These are phyloP conservation scores for Chimonanthus salicifolius DNA, from an alignment of 164 flowering plant species.

Conservation along the genomic window DNA sequence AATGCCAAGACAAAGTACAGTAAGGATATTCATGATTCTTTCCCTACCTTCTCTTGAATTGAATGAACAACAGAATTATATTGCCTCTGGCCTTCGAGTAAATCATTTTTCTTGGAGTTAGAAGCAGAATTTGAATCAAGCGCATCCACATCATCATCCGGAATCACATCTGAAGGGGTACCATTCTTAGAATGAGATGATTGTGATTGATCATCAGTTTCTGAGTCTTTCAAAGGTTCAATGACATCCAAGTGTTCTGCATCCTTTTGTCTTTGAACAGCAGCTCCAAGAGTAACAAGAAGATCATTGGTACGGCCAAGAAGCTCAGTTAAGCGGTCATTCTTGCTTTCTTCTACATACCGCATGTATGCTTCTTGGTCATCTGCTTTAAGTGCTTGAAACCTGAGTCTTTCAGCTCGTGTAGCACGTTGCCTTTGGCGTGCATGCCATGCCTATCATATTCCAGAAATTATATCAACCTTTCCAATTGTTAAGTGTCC, in stretches of 20 bases:
- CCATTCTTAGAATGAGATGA: conserved; percentile 40
- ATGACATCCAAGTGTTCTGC: conserved; percentile 55
- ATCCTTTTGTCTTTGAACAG: conserved; percentile 93
- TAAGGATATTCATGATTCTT: background rate
- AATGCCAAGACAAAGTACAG: too few species aligned
- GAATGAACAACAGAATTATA: conserved; percentile 91
- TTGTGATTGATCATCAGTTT: conserved; percentile 41
- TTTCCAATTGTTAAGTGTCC: background rate
- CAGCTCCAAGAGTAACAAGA: conserved; percentile 84
- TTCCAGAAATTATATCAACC: background rate
- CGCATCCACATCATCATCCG: conserved; percentile 42
- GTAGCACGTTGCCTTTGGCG: conserved; percentile 96
- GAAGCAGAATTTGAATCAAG: conserved; percentile 42
- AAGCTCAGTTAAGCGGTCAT: conserved; percentile 85
- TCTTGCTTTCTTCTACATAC: conserved; percentile 98
- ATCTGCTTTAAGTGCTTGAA: conserved; percentile 88
- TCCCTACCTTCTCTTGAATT: conserved; percentile 83
- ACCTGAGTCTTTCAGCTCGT: conserved; percentile 81
- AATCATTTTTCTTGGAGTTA: conserved; percentile 55
- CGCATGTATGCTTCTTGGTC: conserved; percentile 98
- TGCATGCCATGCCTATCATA: conserved; percentile 85
- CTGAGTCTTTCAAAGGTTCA: conserved; percentile 51
- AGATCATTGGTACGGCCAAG: conserved; percentile 92
- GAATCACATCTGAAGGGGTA: conserved; percentile 32
- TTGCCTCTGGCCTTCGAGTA: conserved; percentile 95